A percentile compares a stretch with the other conserved stretches of the same genome.
Conservation (phyloP, 2,329 filamentous ascomycete genomes). For the Colletotrichum lentis region DNA sequence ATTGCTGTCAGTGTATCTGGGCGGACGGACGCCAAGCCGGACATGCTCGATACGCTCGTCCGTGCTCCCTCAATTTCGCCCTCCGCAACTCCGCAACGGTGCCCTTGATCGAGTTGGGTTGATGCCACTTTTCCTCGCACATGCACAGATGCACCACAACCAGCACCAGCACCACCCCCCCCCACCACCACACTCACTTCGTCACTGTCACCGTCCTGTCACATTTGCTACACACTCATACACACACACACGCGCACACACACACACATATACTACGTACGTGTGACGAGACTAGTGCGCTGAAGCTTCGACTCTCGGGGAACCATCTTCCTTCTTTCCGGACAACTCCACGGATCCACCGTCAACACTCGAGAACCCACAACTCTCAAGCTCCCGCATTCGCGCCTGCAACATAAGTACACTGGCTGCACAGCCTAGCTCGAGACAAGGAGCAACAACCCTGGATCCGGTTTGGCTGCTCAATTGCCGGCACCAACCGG, state of each 20-base stretch:
- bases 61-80: neutral
- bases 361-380: constrained; percentile 6
- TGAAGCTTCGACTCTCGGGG: neutral
- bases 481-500: constrained; percentile 24
- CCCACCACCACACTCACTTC: neutral
- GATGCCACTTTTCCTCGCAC: constrained; percentile 4
- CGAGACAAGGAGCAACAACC: constrained; percentile 23
- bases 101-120: neutral
- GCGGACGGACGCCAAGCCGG: constrained; percentile 26
- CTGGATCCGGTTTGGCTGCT: constrained; percentile 8
- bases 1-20: constrained; percentile 4
- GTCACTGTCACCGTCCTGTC: too few species aligned
- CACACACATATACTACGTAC: too few species aligned
- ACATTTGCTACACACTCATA: too few species aligned
- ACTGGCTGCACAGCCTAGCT: constrained; percentile 24
- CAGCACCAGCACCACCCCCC: neutral
- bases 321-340: neutral
- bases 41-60: constrained; percentile 2
- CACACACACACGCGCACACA: neutral
- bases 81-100: neutral
- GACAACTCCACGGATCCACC: constrained; percentile 31
- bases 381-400: constrained; percentile 5
- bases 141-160: neutral
- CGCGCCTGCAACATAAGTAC: constrained; percentile 1
- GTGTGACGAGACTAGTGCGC: neutral